Conservation (phyloP, 169 alveolate species). For the Ichthyophthirius multifiliis region DNA sequence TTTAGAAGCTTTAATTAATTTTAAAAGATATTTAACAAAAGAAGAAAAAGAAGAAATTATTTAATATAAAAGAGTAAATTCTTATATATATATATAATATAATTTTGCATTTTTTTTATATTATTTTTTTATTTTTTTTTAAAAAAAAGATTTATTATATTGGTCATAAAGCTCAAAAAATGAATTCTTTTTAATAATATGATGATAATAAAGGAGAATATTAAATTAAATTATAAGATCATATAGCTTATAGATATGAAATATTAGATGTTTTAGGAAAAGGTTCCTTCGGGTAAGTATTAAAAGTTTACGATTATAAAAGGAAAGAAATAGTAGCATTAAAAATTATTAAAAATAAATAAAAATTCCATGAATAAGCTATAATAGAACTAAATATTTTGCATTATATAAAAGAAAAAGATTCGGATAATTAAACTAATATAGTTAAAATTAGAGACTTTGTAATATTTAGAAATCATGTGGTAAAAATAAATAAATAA, state of each 20-base stretch:
- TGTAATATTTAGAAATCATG: conserved; percentile 74
- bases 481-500: conserved; percentile 22
- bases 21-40: conserved; percentile 34
- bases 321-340: conserved; percentile 77
- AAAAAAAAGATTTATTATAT: conserved; percentile 32
- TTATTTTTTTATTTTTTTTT: background rate
- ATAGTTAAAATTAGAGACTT: conserved; percentile 73
- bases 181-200: conserved; percentile 53
- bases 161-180: conserved; percentile 52
- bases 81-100: background rate
- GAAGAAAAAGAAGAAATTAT: conserved; percentile 59
- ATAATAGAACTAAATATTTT: conserved; percentile 77
- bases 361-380: conserved; percentile 85
- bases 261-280: conserved; percentile 78
- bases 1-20: conserved; percentile 40
- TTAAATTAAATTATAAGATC: conserved; percentile 63
- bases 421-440: conserved; percentile 68
- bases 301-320: conserved; percentile 84
- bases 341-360: conserved; percentile 83
- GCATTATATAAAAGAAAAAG: conserved; percentile 57
- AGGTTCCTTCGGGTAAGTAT: conserved; percentile 89
- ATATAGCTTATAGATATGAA: conserved; percentile 85
- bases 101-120: background rate
- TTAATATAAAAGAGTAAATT: conserved; percentile 40
- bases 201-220: conserved; percentile 87